A percentile compares a stretch with the other conserved stretches of the same genome.
These are phyloP conservation scores for Lactifluus piperatus DNA, from an alignment of 768 basidiomycete genomes.

Conservation along the genomic window DNA sequence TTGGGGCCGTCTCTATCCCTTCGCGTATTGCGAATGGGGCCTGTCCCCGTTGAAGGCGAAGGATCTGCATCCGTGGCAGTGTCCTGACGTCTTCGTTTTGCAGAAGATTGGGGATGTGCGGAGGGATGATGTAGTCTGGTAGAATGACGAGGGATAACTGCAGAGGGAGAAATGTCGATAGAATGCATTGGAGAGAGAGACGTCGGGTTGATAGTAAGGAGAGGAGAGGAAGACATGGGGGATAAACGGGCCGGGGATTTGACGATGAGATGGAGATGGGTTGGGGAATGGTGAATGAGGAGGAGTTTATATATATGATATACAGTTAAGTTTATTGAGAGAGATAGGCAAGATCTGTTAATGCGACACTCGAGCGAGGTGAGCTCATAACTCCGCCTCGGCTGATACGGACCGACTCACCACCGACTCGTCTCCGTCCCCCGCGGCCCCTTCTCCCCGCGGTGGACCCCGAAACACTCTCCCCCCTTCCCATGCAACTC, in stretches of 20 bases:
- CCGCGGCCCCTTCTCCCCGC: no score
- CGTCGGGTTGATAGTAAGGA: conserved; percentile 7
- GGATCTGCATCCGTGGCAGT: conserved; percentile 47
- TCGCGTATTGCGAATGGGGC: conserved; percentile 34
- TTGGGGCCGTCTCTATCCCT: conserved; percentile 68
- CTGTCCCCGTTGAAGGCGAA: conserved; percentile 36
- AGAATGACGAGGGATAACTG: background rate
- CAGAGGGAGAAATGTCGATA: background rate
- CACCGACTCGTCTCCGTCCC: no score
- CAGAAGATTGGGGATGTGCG: background rate
- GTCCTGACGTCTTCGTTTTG: conserved; percentile 41
- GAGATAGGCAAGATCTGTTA: no score
- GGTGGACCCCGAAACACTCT: no score
- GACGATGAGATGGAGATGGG: background rate
- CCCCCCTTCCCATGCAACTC: no score
- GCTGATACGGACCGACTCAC: background rate
- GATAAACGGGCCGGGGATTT: background rate
- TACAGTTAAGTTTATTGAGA: background rate
- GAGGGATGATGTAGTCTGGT: background rate
- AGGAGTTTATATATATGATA: conserved; percentile 10
- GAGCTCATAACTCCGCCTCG: conserved; percentile 16
- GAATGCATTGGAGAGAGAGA: conserved; percentile 7
- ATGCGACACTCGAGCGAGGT: background rate
- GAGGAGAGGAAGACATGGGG: background rate
- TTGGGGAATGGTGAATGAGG: background rate